Percentiles rank a stretch among this genome's conserved stretches.
Conservation (phyloP, 1,284 basidiomycete genomes). For the Psilocybe mexicana region DNA sequence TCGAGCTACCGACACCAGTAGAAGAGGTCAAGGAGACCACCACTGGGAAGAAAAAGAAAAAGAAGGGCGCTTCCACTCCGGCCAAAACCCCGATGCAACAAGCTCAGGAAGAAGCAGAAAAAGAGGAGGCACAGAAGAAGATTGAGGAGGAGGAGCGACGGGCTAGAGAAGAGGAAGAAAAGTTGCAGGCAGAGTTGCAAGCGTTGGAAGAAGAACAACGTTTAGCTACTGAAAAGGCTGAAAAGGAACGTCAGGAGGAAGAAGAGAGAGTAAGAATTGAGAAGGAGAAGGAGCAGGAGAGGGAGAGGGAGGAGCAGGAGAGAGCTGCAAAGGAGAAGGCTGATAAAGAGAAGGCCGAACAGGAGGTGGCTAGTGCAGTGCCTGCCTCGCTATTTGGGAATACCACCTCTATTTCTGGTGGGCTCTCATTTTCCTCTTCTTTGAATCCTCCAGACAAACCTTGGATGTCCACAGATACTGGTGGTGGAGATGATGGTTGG, state of each 20-base stretch:
- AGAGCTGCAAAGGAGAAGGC: slow-evolving; percentile 9
- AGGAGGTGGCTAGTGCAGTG: slow-evolving; percentile 14
- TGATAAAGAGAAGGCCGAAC: slow-evolving; percentile 15
- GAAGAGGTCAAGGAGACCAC: slow-evolving; percentile 21
- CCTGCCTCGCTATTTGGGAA: slow-evolving; percentile 23
- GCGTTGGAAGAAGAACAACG: slow-evolving; percentile 16
- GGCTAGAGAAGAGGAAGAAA: slow-evolving; percentile 14
- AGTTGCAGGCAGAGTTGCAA: slow-evolving; percentile 21
- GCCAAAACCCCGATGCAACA: slow-evolving; percentile 15
- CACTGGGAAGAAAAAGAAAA: slow-evolving; percentile 26
- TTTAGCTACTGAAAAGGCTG: slow-evolving; percentile 13
- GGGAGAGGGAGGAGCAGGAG: slow-evolving; percentile 10
- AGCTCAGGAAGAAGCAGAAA: slow-evolving; percentile 7
- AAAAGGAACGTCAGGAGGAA: slow-evolving; percentile 14
- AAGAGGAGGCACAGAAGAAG: slow-evolving; percentile 15
- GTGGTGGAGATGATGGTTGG: slow-evolving; percentile 23
- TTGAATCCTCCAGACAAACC: slow-evolving; percentile 23
- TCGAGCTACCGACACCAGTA: slow-evolving; percentile 13
- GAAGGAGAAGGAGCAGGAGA: slow-evolving; percentile 3
- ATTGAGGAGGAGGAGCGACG: slow-evolving; percentile 18
- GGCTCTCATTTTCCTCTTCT: slow-evolving; percentile 21
- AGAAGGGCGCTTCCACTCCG: slow-evolving; percentile 22
- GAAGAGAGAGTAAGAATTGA: slow-evolving; percentile 11
- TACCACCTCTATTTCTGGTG: slow-evolving; percentile 22
- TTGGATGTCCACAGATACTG: slow-evolving; percentile 23